phyloP scores from a whole-genome alignment of 2,329 filamentous ascomycete species.

The Endoconidiophora polonica region DNA sequence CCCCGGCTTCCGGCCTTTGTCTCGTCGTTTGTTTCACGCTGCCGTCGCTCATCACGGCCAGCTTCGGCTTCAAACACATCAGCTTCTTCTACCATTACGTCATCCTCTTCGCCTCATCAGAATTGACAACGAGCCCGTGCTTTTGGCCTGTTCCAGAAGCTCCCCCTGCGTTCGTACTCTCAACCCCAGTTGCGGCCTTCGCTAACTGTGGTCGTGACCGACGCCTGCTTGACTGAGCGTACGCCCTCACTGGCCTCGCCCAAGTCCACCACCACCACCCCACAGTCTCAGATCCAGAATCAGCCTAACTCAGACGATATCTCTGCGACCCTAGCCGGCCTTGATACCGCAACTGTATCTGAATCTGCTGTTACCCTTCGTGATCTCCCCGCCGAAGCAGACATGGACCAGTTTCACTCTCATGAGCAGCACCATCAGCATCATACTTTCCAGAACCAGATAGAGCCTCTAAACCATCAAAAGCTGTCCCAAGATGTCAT shows the following conservation, averaged over 20 bases:
- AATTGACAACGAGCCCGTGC: slow-evolving; percentile 13
- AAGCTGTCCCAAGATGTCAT: neutral
- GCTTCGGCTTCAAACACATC: neutral
- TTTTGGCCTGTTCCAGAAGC: slow-evolving; percentile 11
- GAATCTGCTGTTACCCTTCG: no score
- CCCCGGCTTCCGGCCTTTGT: slow-evolving; percentile 5
- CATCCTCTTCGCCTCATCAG: slow-evolving; percentile 2
- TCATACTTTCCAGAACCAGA: neutral
- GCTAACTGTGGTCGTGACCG: neutral
- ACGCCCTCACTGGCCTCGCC: neutral
- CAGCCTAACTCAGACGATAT: neutral
- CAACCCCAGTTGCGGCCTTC: slow-evolving; percentile 4
- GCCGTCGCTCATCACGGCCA: slow-evolving; percentile 2
- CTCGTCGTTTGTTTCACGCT: slow-evolving; percentile 7
- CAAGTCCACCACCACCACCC: neutral
- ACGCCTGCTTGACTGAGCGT: neutral
- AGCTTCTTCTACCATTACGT: neutral
- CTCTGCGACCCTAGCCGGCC: neutral
- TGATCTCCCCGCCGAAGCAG: no score
- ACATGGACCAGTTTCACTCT: neutral
- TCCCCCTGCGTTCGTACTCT: slow-evolving; percentile 7
- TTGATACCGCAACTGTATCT: neutral
- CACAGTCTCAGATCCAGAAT: neutral
- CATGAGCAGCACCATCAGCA: neutral
- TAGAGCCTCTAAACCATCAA: neutral